Percentiles rank a stretch among this genome's conserved stretches.
These are phyloP conservation scores for Glycine latifolia DNA, from an alignment of 306 rosid species.

Conservation along the genomic window DNA sequence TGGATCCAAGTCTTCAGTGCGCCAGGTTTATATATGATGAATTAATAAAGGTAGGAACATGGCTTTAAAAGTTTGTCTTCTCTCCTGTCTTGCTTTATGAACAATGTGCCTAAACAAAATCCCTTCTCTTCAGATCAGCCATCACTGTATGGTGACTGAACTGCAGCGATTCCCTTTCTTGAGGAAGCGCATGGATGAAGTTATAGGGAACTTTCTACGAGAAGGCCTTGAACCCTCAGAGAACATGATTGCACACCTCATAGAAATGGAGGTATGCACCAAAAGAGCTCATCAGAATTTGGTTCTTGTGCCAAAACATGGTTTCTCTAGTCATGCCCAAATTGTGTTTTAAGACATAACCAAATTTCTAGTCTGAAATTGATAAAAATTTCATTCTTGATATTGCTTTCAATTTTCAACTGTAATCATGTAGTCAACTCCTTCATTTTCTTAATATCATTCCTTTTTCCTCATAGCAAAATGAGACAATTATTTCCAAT, in stretches of 20 bases:
- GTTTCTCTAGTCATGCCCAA: not conserved
- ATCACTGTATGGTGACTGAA: constrained; percentile 84
- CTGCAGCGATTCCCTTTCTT: constrained; percentile 91
- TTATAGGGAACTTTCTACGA: constrained; percentile 82
- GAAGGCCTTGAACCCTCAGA: constrained; percentile 96
- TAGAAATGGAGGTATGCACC: constrained; percentile 89
- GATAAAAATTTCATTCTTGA: not conserved
- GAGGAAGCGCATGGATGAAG: constrained; percentile 97
- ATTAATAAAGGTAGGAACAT: constrained; percentile 76
- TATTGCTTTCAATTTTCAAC: not conserved
- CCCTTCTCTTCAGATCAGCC: constrained; percentile 79
- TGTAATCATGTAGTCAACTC: constrained; percentile 9
- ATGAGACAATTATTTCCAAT: constrained; percentile 13
- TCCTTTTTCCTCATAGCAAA: not conserved
- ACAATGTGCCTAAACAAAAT: constrained; percentile 32
- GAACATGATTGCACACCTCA: constrained; percentile 91
- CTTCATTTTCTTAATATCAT: constrained; percentile 15
- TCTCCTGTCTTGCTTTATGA: constrained; percentile 21
- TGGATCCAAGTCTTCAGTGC: constrained; percentile 99
- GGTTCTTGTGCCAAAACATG: constrained; percentile 28
- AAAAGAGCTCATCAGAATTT: constrained; percentile 10
- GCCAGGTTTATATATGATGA: constrained; percentile 98
- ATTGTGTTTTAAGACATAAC: not conserved
- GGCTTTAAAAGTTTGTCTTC: constrained; percentile 14
- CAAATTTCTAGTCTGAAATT: constrained; percentile 31